A percentile compares a stretch with the other conserved stretches of the same genome.
These are phyloP conservation scores for Zygosaccharomyces pseudobailii DNA, from an alignment of 1,139 yeast genomes.

Conservation along the genomic window DNA sequence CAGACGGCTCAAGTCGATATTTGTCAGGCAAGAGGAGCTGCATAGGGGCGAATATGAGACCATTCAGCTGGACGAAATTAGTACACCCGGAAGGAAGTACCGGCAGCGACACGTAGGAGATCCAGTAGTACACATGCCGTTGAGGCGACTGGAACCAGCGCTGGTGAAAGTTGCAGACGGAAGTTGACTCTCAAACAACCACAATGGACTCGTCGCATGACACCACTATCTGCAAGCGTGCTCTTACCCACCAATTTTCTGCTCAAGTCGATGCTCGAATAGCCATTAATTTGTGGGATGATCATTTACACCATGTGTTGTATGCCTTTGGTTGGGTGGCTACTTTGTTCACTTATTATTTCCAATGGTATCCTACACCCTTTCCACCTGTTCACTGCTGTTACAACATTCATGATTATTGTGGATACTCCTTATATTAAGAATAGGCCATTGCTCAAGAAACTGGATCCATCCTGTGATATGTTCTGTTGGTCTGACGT, in stretches of 20 bases:
- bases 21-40: slow-evolving; percentile 28
- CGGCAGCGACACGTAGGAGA: neutral
- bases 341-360: slow-evolving; percentile 21
- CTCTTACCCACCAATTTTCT: slow-evolving; percentile 18
- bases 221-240: slow-evolving; percentile 16
- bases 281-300: slow-evolving; percentile 17
- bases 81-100: neutral
- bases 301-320: slow-evolving; percentile 31
- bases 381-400: slow-evolving; percentile 54
- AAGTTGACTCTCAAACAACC: neutral
- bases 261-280: slow-evolving; percentile 13
- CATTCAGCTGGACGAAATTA: neutral
- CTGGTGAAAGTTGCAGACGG: neutral
- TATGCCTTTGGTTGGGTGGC: slow-evolving; percentile 38
- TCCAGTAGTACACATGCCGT: neutral
- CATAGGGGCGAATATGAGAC: slow-evolving; percentile 23
- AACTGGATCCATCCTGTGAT: slow-evolving; percentile 65
- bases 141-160: neutral
- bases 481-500: slow-evolving; percentile 56
- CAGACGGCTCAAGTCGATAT: slow-evolving; percentile 17
- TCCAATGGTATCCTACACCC: slow-evolving; percentile 45
- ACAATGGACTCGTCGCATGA: slow-evolving; percentile 6
- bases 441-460: slow-evolving; percentile 43
- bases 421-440: slow-evolving; percentile 54
- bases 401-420: slow-evolving; percentile 45